phyloP scores from a whole-genome alignment of 2,329 filamentous ascomycete genomes.

The Aspergillus phoenicis region DNA sequence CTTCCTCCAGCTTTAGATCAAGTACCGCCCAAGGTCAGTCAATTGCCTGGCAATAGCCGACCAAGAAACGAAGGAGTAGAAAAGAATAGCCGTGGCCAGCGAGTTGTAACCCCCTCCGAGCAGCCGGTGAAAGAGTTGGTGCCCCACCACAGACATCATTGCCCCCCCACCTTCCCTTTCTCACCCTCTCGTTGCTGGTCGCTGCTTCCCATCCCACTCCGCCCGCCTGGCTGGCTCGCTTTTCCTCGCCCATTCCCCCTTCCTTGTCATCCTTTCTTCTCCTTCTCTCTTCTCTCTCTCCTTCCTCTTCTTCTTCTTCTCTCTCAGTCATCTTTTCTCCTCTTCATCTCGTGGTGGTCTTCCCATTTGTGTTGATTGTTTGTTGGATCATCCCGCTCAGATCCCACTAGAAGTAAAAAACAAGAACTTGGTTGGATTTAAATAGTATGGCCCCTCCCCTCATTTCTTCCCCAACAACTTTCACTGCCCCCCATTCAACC shows the following conservation, averaged over 20 bases:
- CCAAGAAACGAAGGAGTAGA: neutral
- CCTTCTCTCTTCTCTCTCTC: constrained; percentile 12
- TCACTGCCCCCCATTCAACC: constrained; percentile 13
- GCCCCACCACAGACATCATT: constrained; percentile 38
- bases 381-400: constrained; percentile 2
- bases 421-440: constrained; percentile 12
- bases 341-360: constrained; percentile 25
- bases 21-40: neutral
- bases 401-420: neutral
- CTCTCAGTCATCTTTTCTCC: constrained; percentile 18
- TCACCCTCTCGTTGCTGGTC: constrained; percentile 5
- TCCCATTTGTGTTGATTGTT: constrained; percentile 14
- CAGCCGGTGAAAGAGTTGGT: constrained; percentile 21
- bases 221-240: constrained; percentile 14
- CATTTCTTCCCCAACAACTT: constrained; percentile 10
- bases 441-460: constrained; percentile 20
- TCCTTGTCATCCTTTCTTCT: constrained; percentile 15
- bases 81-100: neutral
- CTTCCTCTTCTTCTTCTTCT: constrained; percentile 9
- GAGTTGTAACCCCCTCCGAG: constrained; percentile 5
- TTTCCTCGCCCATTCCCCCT: constrained; percentile 14
- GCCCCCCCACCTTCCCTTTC: constrained; percentile 35
- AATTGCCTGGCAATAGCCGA: neutral
- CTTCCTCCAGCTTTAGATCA: no score
- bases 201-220: constrained; percentile 12